phyloP scores from a whole-genome alignment of 2,329 filamentous ascomycete genomes.

The Calonectria hawksworthii region DNA sequence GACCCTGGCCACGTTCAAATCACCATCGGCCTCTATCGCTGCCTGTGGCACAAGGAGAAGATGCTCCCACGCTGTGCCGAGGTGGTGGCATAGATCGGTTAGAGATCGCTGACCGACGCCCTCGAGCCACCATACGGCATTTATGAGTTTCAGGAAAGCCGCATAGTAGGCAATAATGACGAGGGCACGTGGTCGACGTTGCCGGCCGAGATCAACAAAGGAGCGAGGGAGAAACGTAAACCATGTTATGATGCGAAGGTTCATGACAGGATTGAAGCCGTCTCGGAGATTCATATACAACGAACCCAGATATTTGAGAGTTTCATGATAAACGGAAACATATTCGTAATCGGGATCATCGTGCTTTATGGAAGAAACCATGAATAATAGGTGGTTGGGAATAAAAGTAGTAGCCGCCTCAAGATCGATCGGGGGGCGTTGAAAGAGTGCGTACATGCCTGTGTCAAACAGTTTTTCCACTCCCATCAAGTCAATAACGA shows the following conservation, averaged over 20 bases:
- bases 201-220: constrained; percentile 60
- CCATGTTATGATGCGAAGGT: constrained; percentile 66
- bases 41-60: constrained; percentile 58
- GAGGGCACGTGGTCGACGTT: constrained; percentile 60
- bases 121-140: constrained; percentile 64
- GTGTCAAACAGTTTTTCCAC: constrained; percentile 50
- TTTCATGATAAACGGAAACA: constrained; percentile 58
- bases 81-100: constrained; percentile 55
- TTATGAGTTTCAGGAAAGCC: constrained; percentile 62
- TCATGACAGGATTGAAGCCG: constrained; percentile 60
- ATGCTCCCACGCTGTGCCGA: constrained; percentile 57
- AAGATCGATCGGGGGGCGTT: constrained; percentile 63
- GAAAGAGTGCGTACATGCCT: constrained; percentile 63
- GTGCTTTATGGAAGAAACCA: constrained; percentile 61
- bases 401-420: constrained; percentile 57
- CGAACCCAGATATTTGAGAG: constrained; percentile 64
- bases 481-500: constrained; percentile 58
- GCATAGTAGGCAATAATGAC: constrained; percentile 68
- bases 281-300: constrained; percentile 63
- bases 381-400: constrained; percentile 63
- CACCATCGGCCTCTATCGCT: constrained; percentile 51
- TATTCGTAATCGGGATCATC: constrained; percentile 58
- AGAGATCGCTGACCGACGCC: constrained; percentile 63
- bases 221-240: constrained; percentile 63
- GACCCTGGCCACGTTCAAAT: constrained; percentile 54